These are phyloP conservation scores for Candida silvicultrix DNA, from an alignment of 805 yeast genomes.

Conservation along the genomic window DNA sequence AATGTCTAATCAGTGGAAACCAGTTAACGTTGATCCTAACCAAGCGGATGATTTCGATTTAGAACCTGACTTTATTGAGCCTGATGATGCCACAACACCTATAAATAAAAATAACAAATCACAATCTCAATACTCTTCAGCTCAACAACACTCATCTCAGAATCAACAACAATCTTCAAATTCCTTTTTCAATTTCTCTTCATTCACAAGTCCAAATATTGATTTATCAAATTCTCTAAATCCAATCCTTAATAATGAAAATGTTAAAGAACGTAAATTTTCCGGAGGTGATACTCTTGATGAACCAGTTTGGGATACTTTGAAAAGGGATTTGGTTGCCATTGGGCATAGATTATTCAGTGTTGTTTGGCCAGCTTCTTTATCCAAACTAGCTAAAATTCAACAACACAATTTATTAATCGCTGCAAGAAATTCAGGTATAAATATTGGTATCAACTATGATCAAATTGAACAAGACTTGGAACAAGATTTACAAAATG, in stretches of 20 bases:
- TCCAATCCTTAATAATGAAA: slow-evolving; percentile 24
- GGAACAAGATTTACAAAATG: slow-evolving; percentile 18
- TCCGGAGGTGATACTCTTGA: slow-evolving; percentile 68
- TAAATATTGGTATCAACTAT: slow-evolving; percentile 23
- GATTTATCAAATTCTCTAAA: slow-evolving; percentile 24
- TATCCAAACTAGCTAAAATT: slow-evolving; percentile 22
- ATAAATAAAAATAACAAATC: neutral
- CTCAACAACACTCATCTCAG: slow-evolving; percentile 2
- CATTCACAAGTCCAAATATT: slow-evolving; percentile 23
- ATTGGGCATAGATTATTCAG: slow-evolving; percentile 36
- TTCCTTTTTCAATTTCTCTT: slow-evolving; percentile 23
- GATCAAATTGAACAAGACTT: slow-evolving; percentile 23
- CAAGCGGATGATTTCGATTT: slow-evolving; percentile 23
- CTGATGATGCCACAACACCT: slow-evolving; percentile 14
- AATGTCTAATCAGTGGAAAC: slow-evolving; percentile 24
- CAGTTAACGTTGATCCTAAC: slow-evolving; percentile 19
- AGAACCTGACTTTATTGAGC: slow-evolving; percentile 22
- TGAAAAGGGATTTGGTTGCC: slow-evolving; percentile 38
- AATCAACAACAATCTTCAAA: neutral
- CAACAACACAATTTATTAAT: slow-evolving; percentile 24
- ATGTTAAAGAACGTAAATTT: slow-evolving; percentile 22
- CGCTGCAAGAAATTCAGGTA: slow-evolving; percentile 24
- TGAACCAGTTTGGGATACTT: slow-evolving; percentile 57
- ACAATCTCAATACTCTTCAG: slow-evolving; percentile 1
- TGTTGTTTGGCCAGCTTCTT: slow-evolving; percentile 36